Evolutionary conservation across 352 stramenopile genomes (phyloP), one percentile per base, ranked within the genome.

Genomic region (Globisporangium viniferum): DNA sequence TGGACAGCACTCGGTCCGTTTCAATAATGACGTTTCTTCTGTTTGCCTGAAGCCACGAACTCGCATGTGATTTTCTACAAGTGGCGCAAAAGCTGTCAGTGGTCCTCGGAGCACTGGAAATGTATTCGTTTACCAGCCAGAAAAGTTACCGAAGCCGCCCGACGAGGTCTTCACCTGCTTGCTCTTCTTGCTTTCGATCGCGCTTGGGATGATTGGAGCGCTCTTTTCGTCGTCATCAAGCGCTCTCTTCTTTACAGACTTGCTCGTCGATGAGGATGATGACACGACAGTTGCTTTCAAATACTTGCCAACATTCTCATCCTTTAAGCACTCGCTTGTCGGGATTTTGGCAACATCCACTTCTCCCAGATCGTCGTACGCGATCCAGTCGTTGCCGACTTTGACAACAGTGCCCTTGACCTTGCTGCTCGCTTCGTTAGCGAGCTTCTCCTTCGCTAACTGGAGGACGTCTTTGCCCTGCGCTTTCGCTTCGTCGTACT

Each of bases 401-500:
- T 95, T 95, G 39, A 94, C 70, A 18, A 95, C 88, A 15, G 81
- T 84, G n/a, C 86, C 88, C 57, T 89, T 77, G 51, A 89, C 76
- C 24, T 77, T 65, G 12, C 75, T 68, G 46, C 82, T 76, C 9
- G 78, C 80, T 57, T 89, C 80, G 35, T 79, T 73, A 20, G 75
- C 76, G 31, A 70, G 71, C 36, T 88, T 78, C 60, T 88, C 79
- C 49, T 89, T 86, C 2, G 74, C 76, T 10, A 85, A 27, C 31
- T 84, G 69, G 3, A 92, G 69, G 6, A 85, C 81, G 63, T 94
- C 84, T 15, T 80, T 72, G 6, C 85, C 86, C 57, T 86, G 72
- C 0, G 69, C 67, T 59, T 84, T 69, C 15, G 86, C 85, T 35
- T 88, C 81, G 33, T 92, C 83, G 48, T 89, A 94, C 60, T 97